Percentiles rank a stretch among this genome's conserved stretches.
phyloP scores from a whole-genome alignment of 257 asterid genomes.

The Primulina eburnea region DNA sequence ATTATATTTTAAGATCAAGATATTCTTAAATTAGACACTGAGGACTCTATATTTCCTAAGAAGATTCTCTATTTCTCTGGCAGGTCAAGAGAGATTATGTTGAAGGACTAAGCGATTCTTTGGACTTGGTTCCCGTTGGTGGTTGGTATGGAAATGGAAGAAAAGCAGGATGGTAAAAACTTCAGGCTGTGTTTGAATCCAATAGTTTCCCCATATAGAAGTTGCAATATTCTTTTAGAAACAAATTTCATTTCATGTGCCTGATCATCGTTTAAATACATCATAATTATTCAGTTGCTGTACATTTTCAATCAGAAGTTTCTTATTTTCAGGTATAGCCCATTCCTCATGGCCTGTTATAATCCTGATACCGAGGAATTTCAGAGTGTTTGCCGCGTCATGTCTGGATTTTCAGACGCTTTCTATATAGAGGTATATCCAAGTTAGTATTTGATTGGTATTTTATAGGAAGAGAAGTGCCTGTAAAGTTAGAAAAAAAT shows the following conservation, averaged over 20 bases:
- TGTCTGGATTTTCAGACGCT: conserved; percentile 90
- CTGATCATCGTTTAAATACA: too few species aligned
- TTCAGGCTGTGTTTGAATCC: conserved; percentile 8
- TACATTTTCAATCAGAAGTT: conserved; percentile 12
- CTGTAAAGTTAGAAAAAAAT: not conserved
- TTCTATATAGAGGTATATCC: conserved; percentile 64
- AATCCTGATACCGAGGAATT: conserved; percentile 79
- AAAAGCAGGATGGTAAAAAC: conserved; percentile 84
- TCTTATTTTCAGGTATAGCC: conserved; percentile 69
- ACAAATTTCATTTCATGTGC: too few species aligned
- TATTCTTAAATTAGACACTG: conserved; percentile 20
- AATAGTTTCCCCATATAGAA: conserved; percentile 2
- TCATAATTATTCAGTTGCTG: not conserved
- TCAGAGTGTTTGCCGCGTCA: conserved; percentile 91
- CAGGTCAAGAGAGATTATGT: conserved; percentile 89
- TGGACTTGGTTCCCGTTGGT: conserved; percentile 94
- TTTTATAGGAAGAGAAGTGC: not conserved
- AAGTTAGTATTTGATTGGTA: conserved; percentile 6
- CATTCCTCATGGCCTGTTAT: conserved; percentile 89
- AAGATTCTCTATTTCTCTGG: conserved; percentile 22
- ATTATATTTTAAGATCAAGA: conserved; percentile 7
- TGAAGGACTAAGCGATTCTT: conserved; percentile 76
- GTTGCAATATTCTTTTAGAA: not conserved
- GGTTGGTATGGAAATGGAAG: conserved; percentile 98
- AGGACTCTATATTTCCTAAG: conserved; percentile 9